Base-by-base conservation (phyloP, 768 basidiomycete genomes). In the Naganishia onofrii region DNA sequence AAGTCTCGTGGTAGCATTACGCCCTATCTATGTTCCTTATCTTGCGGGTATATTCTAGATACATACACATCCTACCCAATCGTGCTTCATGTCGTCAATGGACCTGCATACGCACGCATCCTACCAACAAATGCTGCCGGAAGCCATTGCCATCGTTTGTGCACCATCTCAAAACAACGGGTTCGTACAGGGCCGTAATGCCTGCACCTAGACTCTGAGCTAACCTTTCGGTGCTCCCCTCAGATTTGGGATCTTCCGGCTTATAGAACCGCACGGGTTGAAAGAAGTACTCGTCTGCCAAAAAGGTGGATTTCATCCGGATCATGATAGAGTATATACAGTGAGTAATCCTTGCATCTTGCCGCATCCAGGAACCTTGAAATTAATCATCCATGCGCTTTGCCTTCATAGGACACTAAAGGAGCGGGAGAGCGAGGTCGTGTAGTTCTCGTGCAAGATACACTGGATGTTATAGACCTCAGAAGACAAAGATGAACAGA, bases 11-110 rank as follows among this genome's bases (percentile, higher is more conserved):
- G 19, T 23, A 36, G 3, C 66, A 2, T 19, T 21, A 17, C 23
- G 32, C 9, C 32, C 36, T 7, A 0, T 3, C 2, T 13, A 10
- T 29, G 10, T 19, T 51, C 23, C 44, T 28, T 66, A 28, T 32
- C 17, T 32, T 32, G 26, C 42, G 36, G 31, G 10, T 29, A 42
- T 2, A 42, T 13, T 29, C n/a, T 76, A 93, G 91, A 94, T 94
- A 74, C 92, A 93, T 81, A 93, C 91, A 0, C 92, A 94, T 78
- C 92, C 92, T 0, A 89, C 91, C 5, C 92, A 93, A 74, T 89
- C 89, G 67, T 93, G 92, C 80, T 96, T 96, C 83, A 92, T 95
- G 90, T 93, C 92, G 7, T 94, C 92, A 9, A 88, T 94, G 21
- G 93, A 95, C 79, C 80, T 96, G 26, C 93, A 96, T 75, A 94